Conservation (phyloP, 768 basidiomycete species). For the Glaciozyma antarctica region DNA sequence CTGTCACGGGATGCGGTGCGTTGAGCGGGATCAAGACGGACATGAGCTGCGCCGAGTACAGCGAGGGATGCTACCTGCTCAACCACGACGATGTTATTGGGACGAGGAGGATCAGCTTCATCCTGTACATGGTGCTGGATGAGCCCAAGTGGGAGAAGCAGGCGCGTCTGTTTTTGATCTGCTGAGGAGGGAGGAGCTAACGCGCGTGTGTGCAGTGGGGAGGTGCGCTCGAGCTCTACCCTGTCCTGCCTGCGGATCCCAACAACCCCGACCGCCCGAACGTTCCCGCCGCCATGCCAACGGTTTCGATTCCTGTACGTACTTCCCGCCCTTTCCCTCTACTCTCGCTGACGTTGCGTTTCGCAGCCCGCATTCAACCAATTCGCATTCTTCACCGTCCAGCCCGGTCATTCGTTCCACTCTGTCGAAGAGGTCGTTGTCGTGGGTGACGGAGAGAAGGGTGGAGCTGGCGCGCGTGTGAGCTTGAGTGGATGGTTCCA, state of each 20-base stretch:
- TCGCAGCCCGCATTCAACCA: conserved; percentile 34
- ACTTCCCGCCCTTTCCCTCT: neutral
- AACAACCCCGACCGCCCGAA: conserved; percentile 49
- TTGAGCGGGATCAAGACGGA: conserved; percentile 86
- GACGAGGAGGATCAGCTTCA: conserved; percentile 84
- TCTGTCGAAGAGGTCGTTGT: conserved; percentile 89
- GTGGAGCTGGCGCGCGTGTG: conserved; percentile 58
- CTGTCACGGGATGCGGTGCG: conserved; percentile 84
- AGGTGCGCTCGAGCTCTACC: conserved; percentile 88
- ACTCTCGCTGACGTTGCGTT: conserved; percentile 33
- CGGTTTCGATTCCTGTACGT: conserved; percentile 46
- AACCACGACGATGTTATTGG: conserved; percentile 99
- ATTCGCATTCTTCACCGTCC: conserved; percentile 54
- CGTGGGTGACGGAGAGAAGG: conserved; percentile 48
- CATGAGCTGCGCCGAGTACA: conserved; percentile 82
- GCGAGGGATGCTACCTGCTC: conserved; percentile 81
- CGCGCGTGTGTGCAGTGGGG: conserved; percentile 51
- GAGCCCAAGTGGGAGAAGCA: conserved; percentile 65
- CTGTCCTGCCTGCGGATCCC: conserved; percentile 43
- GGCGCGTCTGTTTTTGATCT: conserved; percentile 7
- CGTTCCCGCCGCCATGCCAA: conserved; percentile 47
- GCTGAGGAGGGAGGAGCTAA: neutral
- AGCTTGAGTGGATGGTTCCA: conserved; percentile 98
- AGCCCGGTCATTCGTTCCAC: conserved; percentile 90
- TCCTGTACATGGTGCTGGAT: conserved; percentile 87